phyloP scores from a whole-genome alignment of 805 yeast genomes.

The Pichia sporocuriosa region DNA sequence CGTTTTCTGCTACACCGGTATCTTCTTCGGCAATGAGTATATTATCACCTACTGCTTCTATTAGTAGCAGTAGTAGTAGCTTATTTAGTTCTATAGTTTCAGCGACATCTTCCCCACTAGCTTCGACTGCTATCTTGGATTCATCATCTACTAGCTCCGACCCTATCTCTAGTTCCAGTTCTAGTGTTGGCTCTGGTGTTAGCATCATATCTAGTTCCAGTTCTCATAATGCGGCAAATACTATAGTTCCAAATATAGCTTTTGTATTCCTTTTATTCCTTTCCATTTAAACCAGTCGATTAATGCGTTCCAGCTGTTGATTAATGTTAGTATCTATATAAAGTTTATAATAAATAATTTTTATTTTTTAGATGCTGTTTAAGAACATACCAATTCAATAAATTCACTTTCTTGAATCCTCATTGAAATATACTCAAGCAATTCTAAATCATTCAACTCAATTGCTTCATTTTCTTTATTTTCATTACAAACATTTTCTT shows the following conservation, averaged over 20 bases:
- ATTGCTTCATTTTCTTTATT: neutral
- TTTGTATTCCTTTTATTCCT: neutral
- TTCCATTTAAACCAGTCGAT: neutral
- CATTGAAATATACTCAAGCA: neutral
- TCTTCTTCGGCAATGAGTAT: neutral
- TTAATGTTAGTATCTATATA: neutral
- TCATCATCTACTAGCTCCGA: neutral
- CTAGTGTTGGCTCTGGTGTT: no score
- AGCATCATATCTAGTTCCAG: no score
- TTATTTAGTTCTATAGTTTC: neutral
- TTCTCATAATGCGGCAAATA: neutral
- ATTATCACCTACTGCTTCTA: neutral
- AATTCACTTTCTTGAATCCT: neutral
- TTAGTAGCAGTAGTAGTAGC: no score
- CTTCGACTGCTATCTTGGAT: neutral
- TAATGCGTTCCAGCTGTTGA: constrained; percentile 2
- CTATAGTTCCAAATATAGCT: neutral
- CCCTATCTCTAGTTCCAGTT: neutral
- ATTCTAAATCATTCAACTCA: neutral
- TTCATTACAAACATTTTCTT: neutral
- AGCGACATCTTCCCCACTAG: neutral
- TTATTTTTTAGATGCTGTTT: no score
- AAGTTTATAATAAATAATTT: neutral
- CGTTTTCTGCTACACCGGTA: neutral
- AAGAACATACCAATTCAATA: neutral